phyloP scores from a whole-genome alignment of 2,329 filamentous ascomycete species.

The Chalara sp. region DNA sequence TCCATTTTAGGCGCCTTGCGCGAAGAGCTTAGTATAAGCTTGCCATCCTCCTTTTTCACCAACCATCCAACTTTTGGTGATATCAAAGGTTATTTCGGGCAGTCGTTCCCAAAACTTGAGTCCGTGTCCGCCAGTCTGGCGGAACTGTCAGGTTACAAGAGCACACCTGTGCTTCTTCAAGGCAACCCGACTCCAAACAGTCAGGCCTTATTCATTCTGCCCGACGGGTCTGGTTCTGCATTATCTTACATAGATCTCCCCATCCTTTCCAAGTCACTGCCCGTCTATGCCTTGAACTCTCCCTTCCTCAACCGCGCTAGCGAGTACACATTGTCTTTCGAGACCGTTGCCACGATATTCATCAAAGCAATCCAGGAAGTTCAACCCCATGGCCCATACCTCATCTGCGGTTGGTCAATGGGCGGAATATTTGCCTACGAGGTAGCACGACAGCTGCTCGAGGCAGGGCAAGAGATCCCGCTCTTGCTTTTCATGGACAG shows the following conservation, averaged over 20 bases:
- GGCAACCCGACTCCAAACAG: conserved; percentile 4
- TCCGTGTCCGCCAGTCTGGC: too few species aligned
- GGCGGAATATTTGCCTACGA: conserved; percentile 32
- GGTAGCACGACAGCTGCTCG: conserved; percentile 22
- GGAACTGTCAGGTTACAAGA: not conserved
- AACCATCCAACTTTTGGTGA: not conserved
- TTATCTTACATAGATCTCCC: conserved; percentile 19
- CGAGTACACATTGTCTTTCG: conserved; percentile 10
- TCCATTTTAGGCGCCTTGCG: conserved; percentile 22
- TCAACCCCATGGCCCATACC: conserved; percentile 31
- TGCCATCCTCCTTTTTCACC: conserved; percentile 28
- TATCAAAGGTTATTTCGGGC: too few species aligned
- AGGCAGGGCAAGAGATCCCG: conserved; percentile 11
- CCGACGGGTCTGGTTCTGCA: conserved; percentile 19
- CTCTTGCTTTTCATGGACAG: conserved; percentile 15
- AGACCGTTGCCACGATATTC: conserved; percentile 12
- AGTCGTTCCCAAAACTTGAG: too few species aligned
- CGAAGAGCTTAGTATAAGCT: conserved; percentile 30
- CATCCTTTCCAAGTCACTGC: conserved; percentile 8
- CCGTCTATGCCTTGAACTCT: conserved; percentile 21
- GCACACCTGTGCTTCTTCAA: conserved; percentile 12
- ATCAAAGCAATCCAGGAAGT: conserved; percentile 12
- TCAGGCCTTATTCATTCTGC: conserved; percentile 16
- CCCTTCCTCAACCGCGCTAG: conserved; percentile 15
- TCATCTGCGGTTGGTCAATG: conserved; percentile 31